phyloP scores from a whole-genome alignment of 1,284 basidiomycete genomes.

The Ceratobasidium sp. region DNA sequence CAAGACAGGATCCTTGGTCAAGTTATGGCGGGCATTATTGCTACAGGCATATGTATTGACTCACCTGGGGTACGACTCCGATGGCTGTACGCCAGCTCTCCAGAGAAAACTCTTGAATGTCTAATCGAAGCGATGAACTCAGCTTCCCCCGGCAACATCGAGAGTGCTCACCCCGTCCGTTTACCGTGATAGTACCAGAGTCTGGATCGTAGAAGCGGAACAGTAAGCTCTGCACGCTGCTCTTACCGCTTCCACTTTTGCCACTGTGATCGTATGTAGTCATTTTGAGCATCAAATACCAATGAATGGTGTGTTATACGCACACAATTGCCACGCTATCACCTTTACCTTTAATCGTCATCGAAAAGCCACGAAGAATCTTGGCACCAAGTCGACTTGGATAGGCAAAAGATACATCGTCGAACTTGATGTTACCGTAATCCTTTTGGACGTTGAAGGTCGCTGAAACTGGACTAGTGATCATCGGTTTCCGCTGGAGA shows the following conservation, averaged over 20 bases:
- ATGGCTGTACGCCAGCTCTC: constrained; percentile 88
- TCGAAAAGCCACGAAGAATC: constrained; percentile 80
- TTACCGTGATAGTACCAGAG: constrained; percentile 81
- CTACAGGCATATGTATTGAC: constrained; percentile 27
- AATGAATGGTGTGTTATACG: constrained; percentile 53
- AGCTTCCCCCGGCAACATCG: too few relatives aligned
- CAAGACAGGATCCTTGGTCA: constrained; percentile 75
- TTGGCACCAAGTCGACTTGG: constrained; percentile 81
- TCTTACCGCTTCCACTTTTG: constrained; percentile 90
- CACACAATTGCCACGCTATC: constrained; percentile 93
- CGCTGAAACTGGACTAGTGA: constrained; percentile 60
- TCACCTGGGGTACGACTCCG: constrained; percentile 84
- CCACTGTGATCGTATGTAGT: constrained; percentile 63
- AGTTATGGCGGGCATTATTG: neutral
- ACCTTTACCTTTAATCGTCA: constrained; percentile 77
- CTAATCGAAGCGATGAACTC: constrained; percentile 58
- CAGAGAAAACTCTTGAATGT: constrained; percentile 85
- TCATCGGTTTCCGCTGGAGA: constrained; percentile 80
- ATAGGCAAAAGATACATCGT: constrained; percentile 86
- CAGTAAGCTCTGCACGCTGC: constrained; percentile 88
- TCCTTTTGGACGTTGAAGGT: constrained; percentile 52
- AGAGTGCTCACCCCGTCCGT: constrained; percentile 76
- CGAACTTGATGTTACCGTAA: constrained; percentile 78
- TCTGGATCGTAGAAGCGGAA: constrained; percentile 94
- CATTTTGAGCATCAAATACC: constrained; percentile 17